These are phyloP conservation scores for Alternaria sp. DNA, from an alignment of 2,329 filamentous ascomycete species.

Conservation along the genomic window DNA sequence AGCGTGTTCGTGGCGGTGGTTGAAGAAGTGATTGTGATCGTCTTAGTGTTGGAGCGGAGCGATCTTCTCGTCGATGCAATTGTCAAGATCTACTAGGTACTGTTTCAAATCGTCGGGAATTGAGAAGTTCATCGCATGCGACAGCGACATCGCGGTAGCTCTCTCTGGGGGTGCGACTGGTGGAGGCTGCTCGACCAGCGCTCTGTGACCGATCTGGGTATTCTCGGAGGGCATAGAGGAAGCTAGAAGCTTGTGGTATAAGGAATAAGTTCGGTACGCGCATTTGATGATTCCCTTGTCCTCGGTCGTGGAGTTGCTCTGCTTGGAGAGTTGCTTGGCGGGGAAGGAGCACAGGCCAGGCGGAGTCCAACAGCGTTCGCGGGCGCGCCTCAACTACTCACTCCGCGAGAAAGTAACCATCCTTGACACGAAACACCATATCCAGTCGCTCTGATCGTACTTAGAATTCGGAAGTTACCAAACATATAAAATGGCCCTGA, in stretches of 20 bases:
- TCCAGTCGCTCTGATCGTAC: background rate
- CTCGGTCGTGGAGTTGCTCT: constrained; percentile 31
- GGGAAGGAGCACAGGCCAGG: constrained; percentile 29
- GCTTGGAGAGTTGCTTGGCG: constrained; percentile 22
- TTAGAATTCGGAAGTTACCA: background rate
- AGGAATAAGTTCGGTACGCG: constrained; percentile 25
- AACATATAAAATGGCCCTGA: too few species aligned
- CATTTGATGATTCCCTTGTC: constrained; percentile 40
- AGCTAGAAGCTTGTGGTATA: constrained; percentile 13
- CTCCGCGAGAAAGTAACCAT: background rate
- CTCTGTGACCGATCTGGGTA: constrained; percentile 17
- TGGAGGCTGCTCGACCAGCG: background rate
- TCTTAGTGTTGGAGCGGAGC: constrained; percentile 62
- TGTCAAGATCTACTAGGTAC: constrained; percentile 62
- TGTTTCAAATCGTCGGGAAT: constrained; percentile 60
- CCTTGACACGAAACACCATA: too few species aligned
- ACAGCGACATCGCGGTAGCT: constrained; percentile 10
- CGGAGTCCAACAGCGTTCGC: constrained; percentile 11
- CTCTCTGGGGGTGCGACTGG: background rate
- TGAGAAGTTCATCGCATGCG: constrained; percentile 55
- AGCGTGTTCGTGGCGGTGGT: constrained; percentile 68
- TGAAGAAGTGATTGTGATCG: constrained; percentile 71
- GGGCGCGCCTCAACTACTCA: background rate
- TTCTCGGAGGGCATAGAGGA: background rate
- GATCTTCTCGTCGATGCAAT: constrained; percentile 65